Percentiles rank a stretch among this genome's conserved stretches.
Conservation (phyloP, 129 eudicot species). For the Saposhnikovia divaricata region DNA sequence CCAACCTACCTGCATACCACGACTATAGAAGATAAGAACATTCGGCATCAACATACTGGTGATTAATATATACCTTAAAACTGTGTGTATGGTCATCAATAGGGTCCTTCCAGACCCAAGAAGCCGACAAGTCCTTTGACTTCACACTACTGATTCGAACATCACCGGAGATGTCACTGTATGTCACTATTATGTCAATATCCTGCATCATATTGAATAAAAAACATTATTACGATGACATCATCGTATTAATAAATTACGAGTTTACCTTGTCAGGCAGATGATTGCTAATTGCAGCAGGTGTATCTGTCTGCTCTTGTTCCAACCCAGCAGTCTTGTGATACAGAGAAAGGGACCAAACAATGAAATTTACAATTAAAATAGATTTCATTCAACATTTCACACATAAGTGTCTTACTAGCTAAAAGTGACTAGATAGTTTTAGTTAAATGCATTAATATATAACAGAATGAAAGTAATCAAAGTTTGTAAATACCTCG, state of each 20-base stretch:
- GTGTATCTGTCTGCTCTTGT: conserved; percentile 25
- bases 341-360: conserved; percentile 16
- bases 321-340: conserved; percentile 31
- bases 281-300: conserved; percentile 23
- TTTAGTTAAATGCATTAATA: background rate
- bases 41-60: background rate
- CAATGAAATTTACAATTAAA: background rate
- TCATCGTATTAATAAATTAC: conserved; percentile 10
- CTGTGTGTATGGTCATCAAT: conserved; percentile 31
- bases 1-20: background rate
- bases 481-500: background rate
- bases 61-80: conserved; percentile 32
- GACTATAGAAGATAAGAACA: background rate
- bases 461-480: background rate
- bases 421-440: background rate
- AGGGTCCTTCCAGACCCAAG: conserved; percentile 92
- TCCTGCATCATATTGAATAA: conserved; percentile 38
- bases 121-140: conserved; percentile 73
- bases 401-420: background rate
- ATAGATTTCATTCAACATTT: background rate
- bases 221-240: conserved; percentile 18
- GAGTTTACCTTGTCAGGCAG: conserved; percentile 49
- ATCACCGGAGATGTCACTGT: conserved; percentile 83
- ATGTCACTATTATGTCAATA: conserved; percentile 89
- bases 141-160: conserved; percentile 60